Conservation (phyloP, 2,329 filamentous ascomycete species). For the Colletotrichum australisinense region DNA sequence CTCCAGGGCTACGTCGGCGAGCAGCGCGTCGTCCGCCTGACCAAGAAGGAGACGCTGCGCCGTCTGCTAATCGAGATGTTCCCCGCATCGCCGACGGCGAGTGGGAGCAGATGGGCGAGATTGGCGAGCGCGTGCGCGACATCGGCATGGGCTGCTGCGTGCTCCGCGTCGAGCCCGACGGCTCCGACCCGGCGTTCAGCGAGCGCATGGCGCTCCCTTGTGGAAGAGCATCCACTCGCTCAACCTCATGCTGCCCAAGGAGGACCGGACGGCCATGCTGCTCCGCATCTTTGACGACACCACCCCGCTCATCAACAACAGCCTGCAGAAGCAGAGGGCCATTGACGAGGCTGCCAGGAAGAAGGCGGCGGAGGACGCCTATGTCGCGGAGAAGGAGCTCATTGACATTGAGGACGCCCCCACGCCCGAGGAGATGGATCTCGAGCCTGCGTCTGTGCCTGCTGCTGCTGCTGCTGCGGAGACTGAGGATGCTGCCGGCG, state of each 20-base stretch:
- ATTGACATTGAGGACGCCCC: conserved; percentile 51
- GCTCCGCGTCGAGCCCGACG: conserved; percentile 82
- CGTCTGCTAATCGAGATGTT: conserved; percentile 96
- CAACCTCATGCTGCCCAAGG: conserved; percentile 98
- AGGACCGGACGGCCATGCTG: conserved; percentile 93
- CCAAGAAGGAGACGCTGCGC: conserved; percentile 82
- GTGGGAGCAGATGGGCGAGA: conserved; percentile 84
- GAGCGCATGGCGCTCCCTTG: conserved; percentile 88
- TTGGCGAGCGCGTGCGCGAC: conserved; percentile 83
- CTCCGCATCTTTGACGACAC: conserved; percentile 92
- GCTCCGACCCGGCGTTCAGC: conserved; percentile 66
- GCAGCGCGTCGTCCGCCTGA: conserved; percentile 78
- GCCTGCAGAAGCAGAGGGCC: conserved; percentile 60
- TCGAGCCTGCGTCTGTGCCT: conserved; percentile 2
- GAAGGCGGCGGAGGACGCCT: conserved; percentile 42
- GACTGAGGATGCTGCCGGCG: background rate
- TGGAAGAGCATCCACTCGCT: conserved; percentile 94
- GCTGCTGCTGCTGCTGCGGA: background rate
- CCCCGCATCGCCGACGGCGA: conserved; percentile 81
- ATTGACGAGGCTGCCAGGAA: conserved; percentile 47
- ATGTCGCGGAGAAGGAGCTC: conserved; percentile 39
- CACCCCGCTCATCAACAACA: conserved; percentile 81
- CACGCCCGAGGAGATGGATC: conserved; percentile 44
- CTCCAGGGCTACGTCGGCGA: conserved; percentile 90
- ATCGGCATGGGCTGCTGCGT: conserved; percentile 94